Percentiles rank a stretch among this genome's conserved stretches.
phyloP scores from a whole-genome alignment of 352 stramenopile species.

The Pythium oligandrum region DNA sequence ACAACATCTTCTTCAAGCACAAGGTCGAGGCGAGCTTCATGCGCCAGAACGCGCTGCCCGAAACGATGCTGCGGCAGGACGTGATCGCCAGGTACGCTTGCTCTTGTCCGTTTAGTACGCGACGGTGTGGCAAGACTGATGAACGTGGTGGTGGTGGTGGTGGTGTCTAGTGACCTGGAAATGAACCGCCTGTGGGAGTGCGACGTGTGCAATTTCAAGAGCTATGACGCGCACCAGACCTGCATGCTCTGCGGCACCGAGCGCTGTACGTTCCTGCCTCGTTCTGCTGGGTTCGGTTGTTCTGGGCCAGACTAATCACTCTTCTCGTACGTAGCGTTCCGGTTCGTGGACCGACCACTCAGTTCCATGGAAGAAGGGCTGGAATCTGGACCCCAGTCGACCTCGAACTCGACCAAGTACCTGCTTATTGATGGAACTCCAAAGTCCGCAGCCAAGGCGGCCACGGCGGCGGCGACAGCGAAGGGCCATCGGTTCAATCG shows the following conservation, averaged over 20 bases:
- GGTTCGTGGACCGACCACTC: slow-evolving; percentile 49
- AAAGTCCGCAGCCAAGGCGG: slow-evolving; percentile 43
- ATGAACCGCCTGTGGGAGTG: slow-evolving; percentile 87
- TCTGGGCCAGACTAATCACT: too few relatives aligned
- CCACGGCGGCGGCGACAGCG: slow-evolving; percentile 22
- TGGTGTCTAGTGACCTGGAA: slow-evolving; percentile 56
- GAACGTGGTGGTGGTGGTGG: background rate
- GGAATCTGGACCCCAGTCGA: slow-evolving; percentile 28
- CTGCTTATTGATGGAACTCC: slow-evolving; percentile 64
- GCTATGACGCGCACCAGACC: slow-evolving; percentile 79
- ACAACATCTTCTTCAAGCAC: slow-evolving; percentile 88
- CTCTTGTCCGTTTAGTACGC: too few relatives aligned
- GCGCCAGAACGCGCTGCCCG: slow-evolving; percentile 58
- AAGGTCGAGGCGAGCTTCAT: slow-evolving; percentile 74
- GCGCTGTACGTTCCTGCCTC: slow-evolving; percentile 28
- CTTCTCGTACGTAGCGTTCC: slow-evolving; percentile 33
- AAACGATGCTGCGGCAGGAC: slow-evolving; percentile 84
- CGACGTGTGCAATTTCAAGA: slow-evolving; percentile 92
- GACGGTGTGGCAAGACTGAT: too few relatives aligned
- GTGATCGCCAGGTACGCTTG: slow-evolving; percentile 66
- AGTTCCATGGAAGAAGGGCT: slow-evolving; percentile 26
- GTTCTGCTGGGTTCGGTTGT: too few relatives aligned
- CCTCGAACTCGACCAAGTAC: slow-evolving; percentile 54
- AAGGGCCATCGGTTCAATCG: slow-evolving; percentile 36
- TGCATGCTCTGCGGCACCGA: slow-evolving; percentile 90